Percentiles rank a stretch among this genome's conserved stretches.
phyloP scores from a whole-genome alignment of 225 moss, liverwort and hornwort genomes.

The Sphagnum contortum region DNA sequence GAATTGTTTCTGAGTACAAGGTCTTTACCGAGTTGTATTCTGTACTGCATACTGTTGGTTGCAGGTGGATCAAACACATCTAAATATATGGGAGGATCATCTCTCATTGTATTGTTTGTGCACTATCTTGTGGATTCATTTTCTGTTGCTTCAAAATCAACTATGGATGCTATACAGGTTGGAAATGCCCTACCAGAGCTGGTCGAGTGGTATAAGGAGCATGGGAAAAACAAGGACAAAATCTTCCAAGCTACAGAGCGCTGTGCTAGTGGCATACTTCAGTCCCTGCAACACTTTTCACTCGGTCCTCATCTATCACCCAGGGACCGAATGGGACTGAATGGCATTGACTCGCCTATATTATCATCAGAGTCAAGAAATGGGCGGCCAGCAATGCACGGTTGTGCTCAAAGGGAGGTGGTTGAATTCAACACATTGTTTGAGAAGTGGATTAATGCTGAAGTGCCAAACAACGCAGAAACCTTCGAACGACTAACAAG shows the following conservation, averaged over 20 bases:
- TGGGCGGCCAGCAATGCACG: constrained; percentile 16
- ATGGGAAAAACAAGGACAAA: constrained; percentile 23
- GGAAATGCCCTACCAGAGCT: constrained; percentile 77
- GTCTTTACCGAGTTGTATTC: too few relatives aligned
- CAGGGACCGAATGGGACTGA: constrained; percentile 30
- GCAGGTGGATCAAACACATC: too few relatives aligned
- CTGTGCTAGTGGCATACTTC: constrained; percentile 63
- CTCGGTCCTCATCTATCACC: constrained; percentile 48
- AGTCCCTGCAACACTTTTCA: constrained; percentile 45
- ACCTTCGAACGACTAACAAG: constrained; percentile 34
- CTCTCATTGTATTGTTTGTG: too few relatives aligned
- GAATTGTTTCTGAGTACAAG: too few relatives aligned
- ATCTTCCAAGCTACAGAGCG: constrained; percentile 35
- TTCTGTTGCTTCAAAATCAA: not conserved
- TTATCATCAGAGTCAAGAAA: constrained; percentile 7
- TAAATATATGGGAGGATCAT: too few relatives aligned
- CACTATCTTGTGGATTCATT: too few relatives aligned
- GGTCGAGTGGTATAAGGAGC: constrained; percentile 43
- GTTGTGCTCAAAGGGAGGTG: constrained; percentile 46
- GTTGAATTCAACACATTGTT: constrained; percentile 55
- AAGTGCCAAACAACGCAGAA: constrained; percentile 33
- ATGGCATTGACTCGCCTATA: constrained; percentile 17
- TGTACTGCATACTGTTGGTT: too few relatives aligned
- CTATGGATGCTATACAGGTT: constrained; percentile 23
- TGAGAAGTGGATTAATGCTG: constrained; percentile 57